Percentiles rank a stretch among this genome's conserved stretches.
Conservation (phyloP, 768 basidiomycete species). For the Boletus tylopilopsis region DNA sequence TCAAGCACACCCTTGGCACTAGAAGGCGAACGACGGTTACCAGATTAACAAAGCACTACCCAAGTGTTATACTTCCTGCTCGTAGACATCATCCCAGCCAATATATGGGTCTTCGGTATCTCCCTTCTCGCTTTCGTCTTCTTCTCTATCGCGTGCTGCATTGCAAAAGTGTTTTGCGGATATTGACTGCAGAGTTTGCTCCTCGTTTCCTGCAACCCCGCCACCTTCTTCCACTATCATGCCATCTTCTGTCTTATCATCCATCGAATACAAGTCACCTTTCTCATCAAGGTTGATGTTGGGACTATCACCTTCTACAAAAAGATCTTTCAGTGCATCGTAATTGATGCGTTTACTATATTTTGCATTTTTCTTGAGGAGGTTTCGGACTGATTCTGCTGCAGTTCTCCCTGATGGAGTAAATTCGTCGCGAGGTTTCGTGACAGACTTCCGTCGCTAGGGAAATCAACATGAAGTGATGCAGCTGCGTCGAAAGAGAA, state of each 20-base stretch:
- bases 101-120: constrained; percentile 30
- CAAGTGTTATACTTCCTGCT: constrained; percentile 59
- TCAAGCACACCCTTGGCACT: background rate
- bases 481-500: constrained; percentile 15
- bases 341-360: constrained; percentile 96
- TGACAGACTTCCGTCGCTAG: constrained; percentile 65
- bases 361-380: constrained; percentile 80
- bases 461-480: constrained; percentile 9
- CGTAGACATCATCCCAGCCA: constrained; percentile 54
- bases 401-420: constrained; percentile 42
- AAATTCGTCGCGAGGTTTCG: constrained; percentile 69
- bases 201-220: constrained; percentile 29
- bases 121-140: constrained; percentile 39
- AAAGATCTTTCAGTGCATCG: constrained; percentile 78
- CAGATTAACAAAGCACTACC: no score
- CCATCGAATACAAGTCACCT: constrained; percentile 52
- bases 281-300: constrained; percentile 37
- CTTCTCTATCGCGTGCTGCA: constrained; percentile 16
- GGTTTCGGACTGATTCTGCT: constrained; percentile 35
- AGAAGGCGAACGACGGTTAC: no score
- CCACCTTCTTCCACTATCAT: constrained; percentile 38
- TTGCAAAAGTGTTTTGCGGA: constrained; percentile 4
- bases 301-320: constrained; percentile 41
- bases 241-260: constrained; percentile 44
- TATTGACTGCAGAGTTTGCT: constrained; percentile 32